Percentiles rank a stretch among this genome's conserved stretches.
Evolutionary conservation across 345 rosid species (phyloP).

Genomic region (Heritiera fomes): DNA sequence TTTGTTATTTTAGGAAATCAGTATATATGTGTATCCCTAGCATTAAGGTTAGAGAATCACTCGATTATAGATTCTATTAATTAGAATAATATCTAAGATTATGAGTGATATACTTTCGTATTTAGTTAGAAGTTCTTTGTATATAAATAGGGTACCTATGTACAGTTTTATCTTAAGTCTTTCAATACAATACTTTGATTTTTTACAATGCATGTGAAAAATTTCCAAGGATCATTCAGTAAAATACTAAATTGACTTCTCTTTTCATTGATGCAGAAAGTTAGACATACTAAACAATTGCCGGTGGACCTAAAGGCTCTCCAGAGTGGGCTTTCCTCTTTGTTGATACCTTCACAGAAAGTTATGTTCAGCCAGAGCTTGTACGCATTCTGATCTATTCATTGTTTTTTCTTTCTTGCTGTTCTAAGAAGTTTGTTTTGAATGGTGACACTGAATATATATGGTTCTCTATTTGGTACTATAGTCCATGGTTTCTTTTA

Average conservation of each 20-base stretch:
- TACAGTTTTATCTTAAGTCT: too few relatives aligned
- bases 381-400: constrained; percentile 47
- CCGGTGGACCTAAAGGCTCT: constrained; percentile 85
- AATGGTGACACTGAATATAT: neutral
- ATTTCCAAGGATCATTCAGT: constrained; percentile 14
- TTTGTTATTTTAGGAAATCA: too few relatives aligned
- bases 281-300: constrained; percentile 57
- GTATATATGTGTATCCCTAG: too few relatives aligned
- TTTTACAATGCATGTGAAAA: constrained; percentile 16
- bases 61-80: too few relatives aligned
- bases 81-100: too few relatives aligned
- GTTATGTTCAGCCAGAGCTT: constrained; percentile 64
- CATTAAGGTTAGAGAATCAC: too few relatives aligned
- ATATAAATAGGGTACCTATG: too few relatives aligned
- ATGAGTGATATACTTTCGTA: too few relatives aligned
- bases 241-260: neutral
- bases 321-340: constrained; percentile 82
- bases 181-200: too few relatives aligned
- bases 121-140: too few relatives aligned
- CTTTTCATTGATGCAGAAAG: constrained; percentile 57
- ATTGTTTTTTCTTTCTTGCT: neutral
- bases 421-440: neutral
- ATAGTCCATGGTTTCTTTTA: neutral
- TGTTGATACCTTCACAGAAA: constrained; percentile 84
- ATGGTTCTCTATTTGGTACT: neutral